phyloP scores from a whole-genome alignment of 331 rosid genomes.

The Ulmus americana region DNA sequence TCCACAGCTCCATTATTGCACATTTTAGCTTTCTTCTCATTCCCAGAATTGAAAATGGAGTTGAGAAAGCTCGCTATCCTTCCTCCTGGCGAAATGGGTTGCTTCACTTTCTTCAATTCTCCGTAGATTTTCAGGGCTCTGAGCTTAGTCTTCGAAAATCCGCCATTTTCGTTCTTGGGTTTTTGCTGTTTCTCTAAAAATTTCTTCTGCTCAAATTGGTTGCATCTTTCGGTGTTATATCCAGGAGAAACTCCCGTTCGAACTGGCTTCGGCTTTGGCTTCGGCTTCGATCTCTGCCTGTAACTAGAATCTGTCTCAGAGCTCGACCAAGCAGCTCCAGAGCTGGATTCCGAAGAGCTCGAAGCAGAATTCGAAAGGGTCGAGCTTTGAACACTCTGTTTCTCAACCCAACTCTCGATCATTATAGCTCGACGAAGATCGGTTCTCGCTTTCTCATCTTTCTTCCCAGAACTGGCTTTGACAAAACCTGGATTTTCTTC shows the following conservation, averaged over 20 bases:
- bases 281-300: slow-evolving; percentile 30
- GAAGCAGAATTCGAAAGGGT: slow-evolving; percentile 41
- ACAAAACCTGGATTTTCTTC: slow-evolving; percentile 10
- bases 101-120: slow-evolving; percentile 58
- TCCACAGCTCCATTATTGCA: slow-evolving; percentile 75
- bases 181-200: slow-evolving; percentile 25
- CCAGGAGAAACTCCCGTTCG: not conserved
- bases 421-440: slow-evolving; percentile 47
- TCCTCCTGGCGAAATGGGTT: slow-evolving; percentile 76
- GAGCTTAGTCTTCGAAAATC: slow-evolving; percentile 50
- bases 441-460: slow-evolving; percentile 24
- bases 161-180: slow-evolving; percentile 28
- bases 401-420: slow-evolving; percentile 60
- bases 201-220: slow-evolving; percentile 1
- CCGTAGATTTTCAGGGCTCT: slow-evolving; percentile 43
- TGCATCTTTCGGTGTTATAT: slow-evolving; percentile 8
- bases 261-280: slow-evolving; percentile 1
- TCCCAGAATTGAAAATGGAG: slow-evolving; percentile 65
- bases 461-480: slow-evolving; percentile 17
- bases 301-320: slow-evolving; percentile 50
- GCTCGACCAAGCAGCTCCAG: slow-evolving; percentile 54
- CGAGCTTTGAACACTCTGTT: slow-evolving; percentile 35
- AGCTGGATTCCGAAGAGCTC: slow-evolving; percentile 60
- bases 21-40: slow-evolving; percentile 77
- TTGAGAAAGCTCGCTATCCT: slow-evolving; percentile 56